Base-by-base conservation (phyloP, 2,329 filamentous ascomycete species). In the Microsporum audouinii region DNA sequence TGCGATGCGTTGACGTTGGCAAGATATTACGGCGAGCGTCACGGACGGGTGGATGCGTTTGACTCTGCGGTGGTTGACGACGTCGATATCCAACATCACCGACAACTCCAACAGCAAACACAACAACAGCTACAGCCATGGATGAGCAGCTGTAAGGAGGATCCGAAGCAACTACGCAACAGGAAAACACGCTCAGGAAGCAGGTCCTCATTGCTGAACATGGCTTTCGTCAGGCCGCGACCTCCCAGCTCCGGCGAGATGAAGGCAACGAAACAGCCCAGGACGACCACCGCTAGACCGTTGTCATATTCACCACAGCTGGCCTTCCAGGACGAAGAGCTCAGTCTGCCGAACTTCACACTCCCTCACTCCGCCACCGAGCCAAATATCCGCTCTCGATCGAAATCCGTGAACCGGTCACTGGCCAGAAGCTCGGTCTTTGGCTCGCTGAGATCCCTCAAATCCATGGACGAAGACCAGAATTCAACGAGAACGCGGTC, bases 361-460 rank as follows among this genome's bases (percentile, higher is more conserved):
- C 55, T 57, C 10, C 33, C 55, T 14, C 55, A 57, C 38, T 64
- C 66, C 63, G 66, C 55, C 62, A 65, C 64, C 36, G 57, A 59
- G n/a, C 57, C 57, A 7, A 59, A 43, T 5, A 47, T 47, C 2
- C 63, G 63, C 27, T 36, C 60, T n/a, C 60, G 63, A 43, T 62
- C 63, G 23, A 64, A 62, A 57, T 78, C 75, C 17, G 65, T 77
- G 12, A 76, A 77, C 65, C 78, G 76, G 66, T 63, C 64, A 51
- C 74, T 73, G 64, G 49, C 27, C 49, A 76, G 80, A 8, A 72
- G 76, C n/a, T 84, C 83, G 2, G 75, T 84, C 31, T 84, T 86
- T 69, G 82, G 81, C 43, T 85, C 83, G 1, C 71, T 85, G 58
- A 78, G 79, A 63, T 80, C 78, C 39, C 72, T 80, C 57, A 79